Evolutionary conservation across 768 basidiomycete species (phyloP), one percentile per base, ranked within the genome.

Genomic region (Gyrodon lividus): DNA sequence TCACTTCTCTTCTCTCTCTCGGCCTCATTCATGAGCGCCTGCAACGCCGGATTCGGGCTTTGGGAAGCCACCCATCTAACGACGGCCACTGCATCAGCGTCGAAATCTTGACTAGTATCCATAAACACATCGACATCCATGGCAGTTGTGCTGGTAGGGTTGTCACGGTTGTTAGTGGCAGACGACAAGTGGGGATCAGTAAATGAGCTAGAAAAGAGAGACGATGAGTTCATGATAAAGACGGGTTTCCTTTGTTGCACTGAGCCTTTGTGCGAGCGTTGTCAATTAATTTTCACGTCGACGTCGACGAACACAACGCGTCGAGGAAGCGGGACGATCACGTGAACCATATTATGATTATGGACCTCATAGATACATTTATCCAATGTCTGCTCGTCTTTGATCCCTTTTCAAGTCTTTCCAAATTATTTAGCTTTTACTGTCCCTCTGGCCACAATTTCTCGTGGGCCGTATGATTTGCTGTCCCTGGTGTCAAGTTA

Each of bases 61-160:
- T 66, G 65, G 0, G 65, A 65, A 6, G 65, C 58, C 1, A 61
- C 65, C 65, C 65, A 66, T 19, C 40, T 47, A 17, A 67, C 62
- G 44, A 50, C 59, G 41, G 39, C 59, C 4, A 54, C 54, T 12
- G 24, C 37, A 17, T 52, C 17, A 4, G 45, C 14, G 7, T 54
- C 54, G 16, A 56, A 43, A 16, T 58, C 54, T 13, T 54, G 46
- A 13, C 20, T 35, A 38, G 46, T 47, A 43, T 66, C 58, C 58
- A 62, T 56, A 35, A 51, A 22, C 34, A 43, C 28, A 16, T 55
- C 50, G 31, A 41, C 10, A 40, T 60, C 50, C 50, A 51, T 51
- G 28, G 26, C 41, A 3, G 41, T 24, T 37, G 35, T 26, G 1
- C 13, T 26, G 30, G 20, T 12, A 31, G 31, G 2, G 31, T 12